Base-by-base conservation (phyloP, 148 eudicot genomes). In the Chenopodium berlandieri region DNA sequence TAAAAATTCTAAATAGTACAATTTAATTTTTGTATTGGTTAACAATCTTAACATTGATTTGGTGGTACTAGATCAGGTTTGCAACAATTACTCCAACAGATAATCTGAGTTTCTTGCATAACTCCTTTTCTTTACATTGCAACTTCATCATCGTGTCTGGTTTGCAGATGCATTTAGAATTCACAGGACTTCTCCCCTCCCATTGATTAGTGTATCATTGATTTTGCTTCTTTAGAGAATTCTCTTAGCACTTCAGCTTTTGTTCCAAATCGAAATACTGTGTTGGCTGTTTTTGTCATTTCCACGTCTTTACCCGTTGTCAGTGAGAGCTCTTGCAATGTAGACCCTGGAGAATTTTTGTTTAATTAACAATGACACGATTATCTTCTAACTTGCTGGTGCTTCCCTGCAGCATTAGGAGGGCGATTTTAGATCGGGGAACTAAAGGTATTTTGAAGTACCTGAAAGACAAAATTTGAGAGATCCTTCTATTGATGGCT, bases 401-500 rank as follows among this genome's bases (percentile, higher is more conserved):
- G 37, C 76, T 85, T 84, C 30, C 63, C 20, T 83, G 78, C 91
- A 96, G 99, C 89, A 96, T 96, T 68, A 90, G 99, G 83, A 94
- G 99, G 90, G 46, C 98, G 11, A 94, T 96, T 71, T 78, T 96
- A 89, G 97, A 94, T 60, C 87, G 97, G 46, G 99, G 99, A 75
- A 96, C 99, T 78, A 96, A 96, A 90, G 95, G 89, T 66, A 80
- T 95, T 79, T 81, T 94, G 78, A 79, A 81, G 37, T 96, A 96
- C 74, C 81, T 94, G 91, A 92, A 89, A 88, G 99, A 96, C 81
- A 92, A 84, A 87, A 63, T 88, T 22, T 88, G 87, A 88, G 72
- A 12, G 25, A 1, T 22, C 66, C 71, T 70, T 31, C 34, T 32
- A 56, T 54, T 75, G 64, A 67, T 46, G 27, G 44, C 7, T 2